Conservation (phyloP, 2,329 filamentous ascomycete genomes). For the Penicillium occitanis region DNA sequence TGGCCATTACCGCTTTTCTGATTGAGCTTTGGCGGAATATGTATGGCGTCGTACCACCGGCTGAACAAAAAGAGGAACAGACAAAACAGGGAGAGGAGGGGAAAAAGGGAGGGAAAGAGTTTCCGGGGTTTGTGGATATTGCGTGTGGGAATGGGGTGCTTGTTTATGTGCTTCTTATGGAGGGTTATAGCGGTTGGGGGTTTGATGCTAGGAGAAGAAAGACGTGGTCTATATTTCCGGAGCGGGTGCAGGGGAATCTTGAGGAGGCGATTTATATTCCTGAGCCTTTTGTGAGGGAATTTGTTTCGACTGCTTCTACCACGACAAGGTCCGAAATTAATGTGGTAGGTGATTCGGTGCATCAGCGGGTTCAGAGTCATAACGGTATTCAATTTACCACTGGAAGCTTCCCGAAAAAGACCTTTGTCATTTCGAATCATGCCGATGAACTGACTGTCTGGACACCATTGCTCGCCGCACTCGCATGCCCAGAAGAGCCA, state of each 20-base stretch:
- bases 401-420: constrained; percentile 69
- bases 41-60: constrained; percentile 55
- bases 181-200: constrained; percentile 83
- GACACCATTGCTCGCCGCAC: constrained; percentile 82
- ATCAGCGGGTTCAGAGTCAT: constrained; percentile 16
- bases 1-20: constrained; percentile 86
- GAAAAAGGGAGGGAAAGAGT: constrained; percentile 36
- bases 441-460: constrained; percentile 94
- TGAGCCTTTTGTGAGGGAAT: constrained; percentile 42
- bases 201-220: constrained; percentile 87
- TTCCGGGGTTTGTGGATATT: constrained; percentile 92
- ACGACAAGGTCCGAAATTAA: neutral
- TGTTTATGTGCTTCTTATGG: constrained; percentile 74
- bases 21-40: constrained; percentile 88
- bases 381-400: constrained; percentile 30
- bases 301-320: constrained; percentile 13
- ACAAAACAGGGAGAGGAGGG: neutral
- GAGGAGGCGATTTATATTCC: constrained; percentile 64
- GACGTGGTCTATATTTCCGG: constrained; percentile 75
- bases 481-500: constrained; percentile 54
- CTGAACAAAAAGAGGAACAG: constrained; percentile 21
- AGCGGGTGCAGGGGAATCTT: constrained; percentile 50
- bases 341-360: neutral
- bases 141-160: constrained; percentile 93
- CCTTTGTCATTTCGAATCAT: constrained; percentile 96